Percentiles rank a stretch among this genome's conserved stretches.
Conservation (phyloP, 768 basidiomycete genomes). For the Lactarius tabidus region DNA sequence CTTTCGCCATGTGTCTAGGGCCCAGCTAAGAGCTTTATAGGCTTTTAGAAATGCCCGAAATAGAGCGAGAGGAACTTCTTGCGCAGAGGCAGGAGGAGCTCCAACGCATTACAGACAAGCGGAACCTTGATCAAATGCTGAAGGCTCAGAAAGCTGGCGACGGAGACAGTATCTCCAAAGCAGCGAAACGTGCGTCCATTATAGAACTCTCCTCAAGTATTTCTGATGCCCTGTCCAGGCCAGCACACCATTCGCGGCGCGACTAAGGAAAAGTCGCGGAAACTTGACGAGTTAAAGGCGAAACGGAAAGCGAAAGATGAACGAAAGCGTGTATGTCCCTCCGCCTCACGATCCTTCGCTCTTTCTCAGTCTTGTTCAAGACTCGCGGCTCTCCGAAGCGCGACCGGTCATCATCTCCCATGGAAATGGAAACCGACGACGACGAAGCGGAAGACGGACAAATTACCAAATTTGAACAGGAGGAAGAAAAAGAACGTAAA, state of each 20-base stretch:
- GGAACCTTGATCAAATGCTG: conserved; percentile 69
- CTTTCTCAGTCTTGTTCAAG: conserved; percentile 24
- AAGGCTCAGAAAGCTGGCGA: conserved; percentile 53
- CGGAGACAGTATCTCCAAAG: conserved; percentile 61
- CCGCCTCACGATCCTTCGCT: neutral
- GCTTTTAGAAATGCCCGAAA: conserved; percentile 73
- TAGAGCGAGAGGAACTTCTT: conserved; percentile 85
- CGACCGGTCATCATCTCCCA: conserved; percentile 73
- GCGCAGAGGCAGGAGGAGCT: conserved; percentile 77
- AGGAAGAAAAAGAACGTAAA: conserved; percentile 61
- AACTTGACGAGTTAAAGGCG: conserved; percentile 82
- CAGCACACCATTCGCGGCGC: conserved; percentile 69
- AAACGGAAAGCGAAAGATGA: conserved; percentile 86
- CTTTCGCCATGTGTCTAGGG: conserved; percentile 26
- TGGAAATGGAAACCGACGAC: conserved; percentile 82
- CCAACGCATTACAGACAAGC: conserved; percentile 67
- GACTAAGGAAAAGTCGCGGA: conserved; percentile 75
- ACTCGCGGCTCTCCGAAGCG: conserved; percentile 55
- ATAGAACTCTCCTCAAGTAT: neutral
- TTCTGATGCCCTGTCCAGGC: conserved; percentile 39
- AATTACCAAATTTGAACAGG: conserved; percentile 67
- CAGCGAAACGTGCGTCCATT: conserved; percentile 64
- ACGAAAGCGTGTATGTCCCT: conserved; percentile 64
- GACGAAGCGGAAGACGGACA: conserved; percentile 76
- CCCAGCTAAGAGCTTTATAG: conserved; percentile 38